phyloP scores from a whole-genome alignment of 106 monocot genomes.

The Acorus calamus region DNA sequence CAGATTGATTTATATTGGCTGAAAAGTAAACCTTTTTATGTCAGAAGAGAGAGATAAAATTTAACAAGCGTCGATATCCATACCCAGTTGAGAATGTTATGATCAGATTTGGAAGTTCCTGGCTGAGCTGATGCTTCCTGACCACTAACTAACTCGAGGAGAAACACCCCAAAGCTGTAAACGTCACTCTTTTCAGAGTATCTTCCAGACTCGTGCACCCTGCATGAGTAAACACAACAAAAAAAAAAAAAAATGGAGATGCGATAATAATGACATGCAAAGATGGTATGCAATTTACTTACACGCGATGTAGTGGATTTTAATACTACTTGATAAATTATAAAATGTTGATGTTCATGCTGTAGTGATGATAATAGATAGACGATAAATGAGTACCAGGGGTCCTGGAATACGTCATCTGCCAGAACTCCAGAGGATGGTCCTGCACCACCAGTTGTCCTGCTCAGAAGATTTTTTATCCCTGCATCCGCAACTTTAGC shows the following conservation, averaged over 20 bases:
- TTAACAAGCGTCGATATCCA: background rate
- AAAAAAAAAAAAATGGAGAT: background rate
- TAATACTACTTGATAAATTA: too few species aligned
- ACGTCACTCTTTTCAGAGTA: slow-evolving; percentile 78
- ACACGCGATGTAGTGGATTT: too few species aligned
- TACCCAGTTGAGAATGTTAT: slow-evolving; percentile 73
- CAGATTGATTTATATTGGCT: too few species aligned
- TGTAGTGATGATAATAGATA: background rate
- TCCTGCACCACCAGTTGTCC: slow-evolving; percentile 31
- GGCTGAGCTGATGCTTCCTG: slow-evolving; percentile 15
- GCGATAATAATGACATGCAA: too few species aligned
- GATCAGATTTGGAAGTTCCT: slow-evolving; percentile 23
- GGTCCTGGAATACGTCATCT: slow-evolving; percentile 72
- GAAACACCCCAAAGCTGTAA: slow-evolving; percentile 90
- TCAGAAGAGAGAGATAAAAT: too few species aligned
- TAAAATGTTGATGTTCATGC: too few species aligned
- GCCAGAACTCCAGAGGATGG: slow-evolving; percentile 25
- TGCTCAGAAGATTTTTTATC: slow-evolving; percentile 43
- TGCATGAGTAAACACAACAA: slow-evolving; percentile 13
- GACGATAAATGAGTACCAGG: slow-evolving; percentile 38
- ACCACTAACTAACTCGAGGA: slow-evolving; percentile 80
- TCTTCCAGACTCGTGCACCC: slow-evolving; percentile 44
- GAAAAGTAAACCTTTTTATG: too few species aligned
- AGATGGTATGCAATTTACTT: too few species aligned
- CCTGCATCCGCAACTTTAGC: slow-evolving; percentile 93